These are phyloP conservation scores for Zopfia rhizophila DNA, from an alignment of 2,329 filamentous ascomycete species.

Conservation along the genomic window DNA sequence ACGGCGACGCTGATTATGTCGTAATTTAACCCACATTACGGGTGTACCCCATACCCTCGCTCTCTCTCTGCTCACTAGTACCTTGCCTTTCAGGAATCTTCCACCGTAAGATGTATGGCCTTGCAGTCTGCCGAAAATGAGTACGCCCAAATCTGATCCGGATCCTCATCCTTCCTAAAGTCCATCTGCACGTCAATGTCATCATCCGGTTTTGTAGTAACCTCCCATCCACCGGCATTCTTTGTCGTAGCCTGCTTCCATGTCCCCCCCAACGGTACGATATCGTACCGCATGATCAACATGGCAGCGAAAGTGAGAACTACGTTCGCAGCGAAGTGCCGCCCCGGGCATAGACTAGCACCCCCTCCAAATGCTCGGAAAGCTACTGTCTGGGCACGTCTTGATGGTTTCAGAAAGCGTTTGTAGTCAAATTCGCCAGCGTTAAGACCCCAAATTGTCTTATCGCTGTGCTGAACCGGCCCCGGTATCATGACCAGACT, in stretches of 20 bases:
- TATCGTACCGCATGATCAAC: slow-evolving; percentile 38
- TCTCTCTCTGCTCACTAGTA: no score
- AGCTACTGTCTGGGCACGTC: slow-evolving; percentile 17
- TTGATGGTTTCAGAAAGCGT: slow-evolving; percentile 33
- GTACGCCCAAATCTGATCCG: slow-evolving; percentile 10
- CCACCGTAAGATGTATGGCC: no score
- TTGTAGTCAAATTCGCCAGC: slow-evolving; percentile 38
- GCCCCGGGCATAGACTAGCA: slow-evolving; percentile 40
- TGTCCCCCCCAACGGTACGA: slow-evolving; percentile 18
- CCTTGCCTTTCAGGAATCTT: no score
- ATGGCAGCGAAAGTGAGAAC: slow-evolving; percentile 36
- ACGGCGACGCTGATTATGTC: no score
- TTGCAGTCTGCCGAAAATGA: slow-evolving; percentile 8
- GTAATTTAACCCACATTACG: no score
- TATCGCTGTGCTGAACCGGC: slow-evolving; percentile 34
- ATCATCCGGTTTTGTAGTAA: slow-evolving; percentile 18
- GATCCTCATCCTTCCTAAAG: not conserved
- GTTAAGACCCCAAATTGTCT: slow-evolving; percentile 39
- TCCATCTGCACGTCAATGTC: slow-evolving; percentile 22
- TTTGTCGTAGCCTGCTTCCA: slow-evolving; percentile 16
- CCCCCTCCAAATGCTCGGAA: slow-evolving; percentile 45
- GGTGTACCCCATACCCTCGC: no score
- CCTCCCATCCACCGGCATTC: slow-evolving; percentile 22
- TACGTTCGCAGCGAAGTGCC: slow-evolving; percentile 45
- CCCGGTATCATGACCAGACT: slow-evolving; percentile 41